Evolutionary conservation across 2,329 filamentous ascomycete species (phyloP).

Genomic region (Alternaria gansuensis): DNA sequence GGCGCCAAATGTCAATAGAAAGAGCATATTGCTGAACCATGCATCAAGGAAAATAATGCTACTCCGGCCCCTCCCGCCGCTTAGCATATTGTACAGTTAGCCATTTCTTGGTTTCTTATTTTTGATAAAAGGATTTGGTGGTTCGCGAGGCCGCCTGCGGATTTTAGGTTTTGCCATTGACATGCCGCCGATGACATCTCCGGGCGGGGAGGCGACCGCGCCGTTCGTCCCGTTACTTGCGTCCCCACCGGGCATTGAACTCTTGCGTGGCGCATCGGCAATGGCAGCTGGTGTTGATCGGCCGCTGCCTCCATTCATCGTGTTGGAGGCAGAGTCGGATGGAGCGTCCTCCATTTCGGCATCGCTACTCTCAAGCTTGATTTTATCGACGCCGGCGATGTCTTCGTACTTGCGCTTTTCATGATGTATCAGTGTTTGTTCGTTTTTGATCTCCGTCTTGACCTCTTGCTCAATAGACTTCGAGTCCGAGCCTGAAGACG

Average conservation of each 20-base stretch:
- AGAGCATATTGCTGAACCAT: constrained; percentile 12
- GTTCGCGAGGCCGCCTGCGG: constrained; percentile 38
- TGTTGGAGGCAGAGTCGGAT: constrained; percentile 37
- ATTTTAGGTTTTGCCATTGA: constrained; percentile 46
- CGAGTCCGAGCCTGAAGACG: constrained; percentile 19
- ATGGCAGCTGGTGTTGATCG: constrained; percentile 39
- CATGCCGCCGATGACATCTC: constrained; percentile 36
- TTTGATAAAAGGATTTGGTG: constrained; percentile 42
- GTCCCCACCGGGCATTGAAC: constrained; percentile 27
- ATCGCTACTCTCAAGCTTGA: constrained; percentile 39
- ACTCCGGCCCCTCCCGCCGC: background rate
- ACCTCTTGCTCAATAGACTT: constrained; percentile 30
- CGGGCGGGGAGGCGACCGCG: constrained; percentile 13
- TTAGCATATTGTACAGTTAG: constrained; percentile 17
- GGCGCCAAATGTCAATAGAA: constrained; percentile 10
- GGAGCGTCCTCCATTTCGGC: constrained; percentile 44
- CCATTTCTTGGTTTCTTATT: constrained; percentile 42
- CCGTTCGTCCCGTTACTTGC: constrained; percentile 19
- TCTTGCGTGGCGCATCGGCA: constrained; percentile 28
- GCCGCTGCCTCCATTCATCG: constrained; percentile 36
- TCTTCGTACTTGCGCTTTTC: constrained; percentile 79
- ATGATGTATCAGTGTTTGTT: constrained; percentile 76
- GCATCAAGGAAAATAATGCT: constrained; percentile 14
- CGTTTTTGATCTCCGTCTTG: constrained; percentile 36
- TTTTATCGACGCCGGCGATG: constrained; percentile 74